Base-by-base conservation (phyloP, 345 rosid genomes). In the Corchorus capsularis region DNA sequence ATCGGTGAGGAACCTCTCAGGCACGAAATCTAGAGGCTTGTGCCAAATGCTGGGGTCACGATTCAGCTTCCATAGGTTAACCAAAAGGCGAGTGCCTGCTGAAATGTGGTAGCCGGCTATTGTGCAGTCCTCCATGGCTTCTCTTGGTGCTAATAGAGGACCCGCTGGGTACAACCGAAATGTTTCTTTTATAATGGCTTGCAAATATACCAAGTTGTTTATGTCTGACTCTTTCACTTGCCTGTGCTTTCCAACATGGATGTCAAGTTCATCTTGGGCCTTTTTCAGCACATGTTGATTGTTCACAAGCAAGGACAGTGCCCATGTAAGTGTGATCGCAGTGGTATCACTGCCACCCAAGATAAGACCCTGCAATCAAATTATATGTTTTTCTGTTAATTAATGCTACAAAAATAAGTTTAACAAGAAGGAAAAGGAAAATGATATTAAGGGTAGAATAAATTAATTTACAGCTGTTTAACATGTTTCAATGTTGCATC, bases 181-280 rank as follows among this genome's bases (percentile, higher is more conserved):
- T 7, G 91, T 83, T 77, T 92, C 97, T 79, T 88, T 92, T 76
- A 87, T 34, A 32, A 88, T 81, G 7, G 97, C 92, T 71, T 87
- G 90, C 56, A 92, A 81, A 74, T 89, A 89, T 5, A 74, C 77
- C 3, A 90, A 78, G 39, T 80, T 81, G 62, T 82, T 77, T 2
- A 89, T 65, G 83, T 89, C 92, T 2, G 90, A 82, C 27, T 86
- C 93, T 2, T 83, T 78, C 0, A 92, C 89, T 71, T 71, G 83
- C 55, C 93, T 71, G 7, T 86, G 82, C 65, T 3, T 50, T 3
- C 94, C 92, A 3, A 90, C 82, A 3, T 77, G 85, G 45, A 56
- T 41, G 77, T 90, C 90, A 7, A 90, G 43, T 75, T 92, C 93
- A 22, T 85, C 83, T 41, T 79, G 89, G 0, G 86, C 91, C 75